These are phyloP conservation scores for Mycena amicta DNA, from an alignment of 768 basidiomycete genomes.

Conservation along the genomic window DNA sequence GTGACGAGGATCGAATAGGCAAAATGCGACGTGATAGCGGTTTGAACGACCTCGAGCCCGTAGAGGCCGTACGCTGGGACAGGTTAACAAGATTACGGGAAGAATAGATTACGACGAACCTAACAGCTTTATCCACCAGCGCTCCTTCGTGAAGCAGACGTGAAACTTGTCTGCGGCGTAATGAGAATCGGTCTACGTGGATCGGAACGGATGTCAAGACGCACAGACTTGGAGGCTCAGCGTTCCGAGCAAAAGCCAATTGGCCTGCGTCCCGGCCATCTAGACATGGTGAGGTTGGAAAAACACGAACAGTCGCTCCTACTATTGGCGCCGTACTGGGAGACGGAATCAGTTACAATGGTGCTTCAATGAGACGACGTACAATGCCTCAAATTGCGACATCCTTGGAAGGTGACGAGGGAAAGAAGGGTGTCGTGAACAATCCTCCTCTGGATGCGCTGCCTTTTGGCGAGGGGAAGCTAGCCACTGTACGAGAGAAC, in stretches of 20 bases:
- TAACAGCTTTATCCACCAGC: constrained; percentile 6
- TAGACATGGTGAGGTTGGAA: not conserved
- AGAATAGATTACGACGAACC: not conserved
- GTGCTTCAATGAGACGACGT: not conserved
- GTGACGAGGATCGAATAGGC: constrained; percentile 5
- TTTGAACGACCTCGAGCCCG: constrained; percentile 5
- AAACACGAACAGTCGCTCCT: no score
- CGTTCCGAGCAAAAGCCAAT: constrained; percentile 1
- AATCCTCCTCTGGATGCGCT: no score
- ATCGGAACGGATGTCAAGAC: not conserved
- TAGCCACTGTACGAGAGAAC: no score
- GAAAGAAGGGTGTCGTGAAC: not conserved
- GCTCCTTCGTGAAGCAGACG: not conserved
- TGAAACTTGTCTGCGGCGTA: not conserved
- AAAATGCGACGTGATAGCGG: constrained; percentile 1
- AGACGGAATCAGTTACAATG: not conserved
- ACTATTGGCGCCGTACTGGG: constrained; percentile 7
- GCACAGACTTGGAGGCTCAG: constrained; percentile 3
- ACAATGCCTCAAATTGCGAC: not conserved
- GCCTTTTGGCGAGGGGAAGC: no score
- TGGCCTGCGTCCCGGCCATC: constrained; percentile 7
- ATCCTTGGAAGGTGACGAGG: not conserved
- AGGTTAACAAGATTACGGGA: not conserved
- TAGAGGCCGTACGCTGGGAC: constrained; percentile 2
- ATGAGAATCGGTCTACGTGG: not conserved